These are phyloP conservation scores for Ophiostoma montium DNA, from an alignment of 2,329 filamentous ascomycete species.

Conservation along the genomic window DNA sequence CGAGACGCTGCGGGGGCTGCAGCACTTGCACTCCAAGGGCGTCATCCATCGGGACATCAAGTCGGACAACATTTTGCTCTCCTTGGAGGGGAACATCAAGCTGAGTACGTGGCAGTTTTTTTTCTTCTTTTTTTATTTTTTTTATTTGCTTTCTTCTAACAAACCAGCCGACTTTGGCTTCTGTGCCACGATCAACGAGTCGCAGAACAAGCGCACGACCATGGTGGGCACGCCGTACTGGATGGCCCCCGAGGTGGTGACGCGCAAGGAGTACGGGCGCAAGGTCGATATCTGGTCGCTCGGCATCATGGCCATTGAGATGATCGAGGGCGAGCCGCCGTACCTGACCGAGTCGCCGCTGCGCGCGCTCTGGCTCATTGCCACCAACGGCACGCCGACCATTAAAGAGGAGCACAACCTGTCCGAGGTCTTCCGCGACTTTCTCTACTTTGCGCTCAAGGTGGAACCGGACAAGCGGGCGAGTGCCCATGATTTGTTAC, in stretches of 20 bases:
- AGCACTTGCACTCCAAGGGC: constrained; percentile 92
- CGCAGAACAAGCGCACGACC: constrained; percentile 91
- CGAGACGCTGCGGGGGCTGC: constrained; percentile 81
- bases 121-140: too few species aligned
- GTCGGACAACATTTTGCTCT: constrained; percentile 92
- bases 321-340: constrained; percentile 97
- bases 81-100: constrained; percentile 91
- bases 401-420: constrained; percentile 88
- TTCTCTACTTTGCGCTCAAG: constrained; percentile 83
- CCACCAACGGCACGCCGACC: constrained; percentile 85
- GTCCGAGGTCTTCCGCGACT: constrained; percentile 74
- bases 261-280: constrained; percentile 89
- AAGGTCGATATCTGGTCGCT: constrained; percentile 99
- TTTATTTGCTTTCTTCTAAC: too few species aligned
- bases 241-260: constrained; percentile 99
- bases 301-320: constrained; percentile 98
- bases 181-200: constrained; percentile 95
- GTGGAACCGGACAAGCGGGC: constrained; percentile 95
- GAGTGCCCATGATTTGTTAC: constrained; percentile 82
- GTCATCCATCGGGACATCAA: constrained; percentile 99
- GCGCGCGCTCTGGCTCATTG: constrained; percentile 86
- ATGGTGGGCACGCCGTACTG: constrained; percentile 99
- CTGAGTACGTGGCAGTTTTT: too few species aligned
- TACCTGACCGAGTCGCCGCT: constrained; percentile 93
- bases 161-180: constrained; percentile 99